These are phyloP conservation scores for Cercospora citrullina DNA, from an alignment of 2,329 filamentous ascomycete species.

Conservation along the genomic window DNA sequence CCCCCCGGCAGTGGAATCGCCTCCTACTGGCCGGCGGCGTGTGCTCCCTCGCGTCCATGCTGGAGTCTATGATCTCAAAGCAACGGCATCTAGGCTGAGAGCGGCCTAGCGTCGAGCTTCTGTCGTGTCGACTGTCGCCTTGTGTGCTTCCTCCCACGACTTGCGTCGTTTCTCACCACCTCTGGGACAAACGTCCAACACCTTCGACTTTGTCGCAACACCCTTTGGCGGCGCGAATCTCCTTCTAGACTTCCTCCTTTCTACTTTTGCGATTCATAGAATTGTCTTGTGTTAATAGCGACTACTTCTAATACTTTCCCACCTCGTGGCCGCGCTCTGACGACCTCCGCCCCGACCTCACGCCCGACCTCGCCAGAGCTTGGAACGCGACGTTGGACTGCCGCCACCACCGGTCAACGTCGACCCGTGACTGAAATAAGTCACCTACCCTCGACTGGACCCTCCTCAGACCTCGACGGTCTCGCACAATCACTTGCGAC, in stretches of 20 bases:
- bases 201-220: conserved; percentile 18
- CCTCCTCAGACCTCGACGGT: conserved; percentile 13
- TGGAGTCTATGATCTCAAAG: not conserved
- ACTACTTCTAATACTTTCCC: conserved; percentile 19
- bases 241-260: conserved; percentile 18
- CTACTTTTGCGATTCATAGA: conserved; percentile 20
- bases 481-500: conserved; percentile 17
- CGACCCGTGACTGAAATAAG: not conserved
- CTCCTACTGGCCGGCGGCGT: conserved; percentile 4
- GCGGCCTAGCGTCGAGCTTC: not conserved
- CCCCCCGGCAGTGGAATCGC: not conserved
- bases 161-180: conserved; percentile 16
- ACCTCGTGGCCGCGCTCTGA: conserved; percentile 8
- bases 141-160: conserved; percentile 18
- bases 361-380: conserved; percentile 4
- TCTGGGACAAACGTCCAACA: conserved; percentile 20
- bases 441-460: conserved; percentile 10
- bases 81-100: not conserved
- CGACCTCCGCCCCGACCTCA: conserved; percentile 11
- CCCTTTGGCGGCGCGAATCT: conserved; percentile 4
- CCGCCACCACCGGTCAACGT: not conserved
- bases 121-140: conserved; percentile 17
- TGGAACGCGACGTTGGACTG: conserved; percentile 15
- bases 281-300: conserved; percentile 31
- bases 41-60: conserved; percentile 6